Base-by-base conservation (phyloP, 768 basidiomycete genomes). In the Astraeus odoratus region DNA sequence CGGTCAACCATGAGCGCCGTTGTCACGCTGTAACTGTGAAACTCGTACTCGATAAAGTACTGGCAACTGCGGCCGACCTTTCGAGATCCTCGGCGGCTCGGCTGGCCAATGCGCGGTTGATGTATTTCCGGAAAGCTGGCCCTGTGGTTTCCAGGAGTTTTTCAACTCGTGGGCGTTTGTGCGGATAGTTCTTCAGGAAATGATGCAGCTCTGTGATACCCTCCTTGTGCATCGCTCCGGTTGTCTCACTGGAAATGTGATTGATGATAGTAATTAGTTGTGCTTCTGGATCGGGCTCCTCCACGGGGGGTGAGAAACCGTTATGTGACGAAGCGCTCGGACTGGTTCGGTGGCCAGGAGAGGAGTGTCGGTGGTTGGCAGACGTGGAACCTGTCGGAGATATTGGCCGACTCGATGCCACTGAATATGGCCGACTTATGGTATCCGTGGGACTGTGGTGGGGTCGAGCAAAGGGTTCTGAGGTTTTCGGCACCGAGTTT, bases 121-220 rank as follows among this genome's bases (percentile, higher is more conserved):
- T 89, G 57, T 95, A 95, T 57, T 92, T 92, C 40, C 88, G 78
- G 71, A 94, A 95, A 6, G 87, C 87, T 16, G 86, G 77, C 1
- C 91, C 91, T 0, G 92, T 93, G 0, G 86, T 81, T 55, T 92
- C 87, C 18, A 94, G 74, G 70, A 92, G 76, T 59, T 90, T 89
- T 57, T 93, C 91, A 18, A 93, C 89, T 33, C 80, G 79, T 2
- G 80, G 68, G 56, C 78, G 76, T 59, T 90, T 92, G 55, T 90
- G 81, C 0, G 92, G 93, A 58, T 96, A 80, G 23, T 81, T 83
- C 67, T 93, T 93, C 57, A 97, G 66, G 71, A 93, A 97, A 27
- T 91, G 83, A 61, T 97, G 91, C 19, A 99, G 70, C 56, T 94
- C 91, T 3, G 91, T 94, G 45, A 98, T 93, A 3, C 91, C 90